Evolutionary conservation across 768 basidiomycete species (phyloP).

Genomic region (Naganishia antarctica): DNA sequence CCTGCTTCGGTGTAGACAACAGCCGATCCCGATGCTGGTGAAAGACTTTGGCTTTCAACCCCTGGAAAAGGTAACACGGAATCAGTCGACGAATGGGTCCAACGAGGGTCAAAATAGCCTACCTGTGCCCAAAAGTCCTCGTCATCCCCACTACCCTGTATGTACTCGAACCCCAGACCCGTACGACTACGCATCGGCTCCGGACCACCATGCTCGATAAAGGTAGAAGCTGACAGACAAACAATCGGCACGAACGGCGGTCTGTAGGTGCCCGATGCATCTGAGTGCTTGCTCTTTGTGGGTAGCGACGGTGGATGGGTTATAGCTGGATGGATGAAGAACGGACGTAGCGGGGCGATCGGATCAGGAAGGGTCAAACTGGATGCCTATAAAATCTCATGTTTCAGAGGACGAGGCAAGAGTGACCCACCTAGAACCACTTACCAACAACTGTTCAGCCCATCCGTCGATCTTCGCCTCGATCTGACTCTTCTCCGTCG

Average conservation of each 20-base stretch:
- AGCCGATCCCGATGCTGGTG: conserved; percentile 60
- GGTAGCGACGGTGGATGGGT: conserved; percentile 54
- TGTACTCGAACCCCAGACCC: conserved; percentile 71
- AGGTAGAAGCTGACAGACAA: conserved; percentile 79
- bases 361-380: conserved; percentile 65
- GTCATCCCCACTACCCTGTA: conserved; percentile 93
- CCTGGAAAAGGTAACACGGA: too few relatives aligned
- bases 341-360: conserved; percentile 65
- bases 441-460: conserved; percentile 65
- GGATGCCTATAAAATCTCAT: conserved; percentile 56
- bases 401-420: neutral
- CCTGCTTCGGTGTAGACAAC: conserved; percentile 54
- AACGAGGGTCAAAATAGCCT: too few relatives aligned
- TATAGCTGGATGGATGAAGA: conserved; percentile 80
- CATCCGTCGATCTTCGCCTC: conserved; percentile 61
- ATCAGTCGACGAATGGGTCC: too few relatives aligned
- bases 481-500: conserved; percentile 77
- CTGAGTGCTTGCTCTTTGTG: neutral
- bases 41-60: conserved; percentile 67
- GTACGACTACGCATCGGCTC: conserved; percentile 49
- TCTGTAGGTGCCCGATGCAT: conserved; percentile 38
- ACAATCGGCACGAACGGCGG: conserved; percentile 57
- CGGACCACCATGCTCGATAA: conserved; percentile 52
- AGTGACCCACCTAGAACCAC: conserved; percentile 30
- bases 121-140: conserved; percentile 73